Evolutionary conservation across 768 basidiomycete genomes (phyloP).

Genomic region (Podaxis carcinomalis): DNA sequence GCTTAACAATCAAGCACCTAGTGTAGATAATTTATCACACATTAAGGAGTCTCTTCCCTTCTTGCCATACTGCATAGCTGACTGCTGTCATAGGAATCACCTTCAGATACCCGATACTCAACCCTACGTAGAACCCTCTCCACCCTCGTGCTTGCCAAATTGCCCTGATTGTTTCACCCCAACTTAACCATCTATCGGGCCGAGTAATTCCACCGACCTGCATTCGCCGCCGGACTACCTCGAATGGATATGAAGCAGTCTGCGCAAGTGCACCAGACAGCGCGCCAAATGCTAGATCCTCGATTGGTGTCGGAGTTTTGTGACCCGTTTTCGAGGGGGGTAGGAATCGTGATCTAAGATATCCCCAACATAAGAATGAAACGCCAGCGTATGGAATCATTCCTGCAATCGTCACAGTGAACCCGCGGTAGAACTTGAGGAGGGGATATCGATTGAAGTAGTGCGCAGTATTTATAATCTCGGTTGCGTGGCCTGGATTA

Average conservation of each 20-base stretch:
- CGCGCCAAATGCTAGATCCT: constrained; percentile 82
- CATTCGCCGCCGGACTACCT: constrained; percentile 88
- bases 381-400: constrained; percentile 97
- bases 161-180: constrained; percentile 68
- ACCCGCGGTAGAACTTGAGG: constrained; percentile 96
- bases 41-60: constrained; percentile 54
- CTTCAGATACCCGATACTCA: constrained; percentile 91
- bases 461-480: constrained; percentile 18
- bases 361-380: constrained; percentile 91
- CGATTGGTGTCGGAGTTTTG: constrained; percentile 37
- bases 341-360: constrained; percentile 56
- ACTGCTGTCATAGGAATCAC: constrained; percentile 95
- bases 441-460: constrained; percentile 64
- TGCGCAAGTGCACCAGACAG: constrained; percentile 82
- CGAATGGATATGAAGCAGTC: constrained; percentile 92
- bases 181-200: constrained; percentile 74
- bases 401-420: constrained; percentile 84
- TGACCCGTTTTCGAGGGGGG: constrained; percentile 36
- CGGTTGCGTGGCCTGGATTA: constrained; percentile 17
- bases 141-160: constrained; percentile 71
- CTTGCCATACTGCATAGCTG: constrained; percentile 89
- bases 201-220: constrained; percentile 86
- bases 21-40: constrained; percentile 23
- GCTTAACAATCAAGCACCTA: background rate
- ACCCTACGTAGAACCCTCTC: constrained; percentile 88